Evolutionary conservation across 2,329 filamentous ascomycete genomes (phyloP).

Genomic region (Colletotrichum cuscutae): DNA sequence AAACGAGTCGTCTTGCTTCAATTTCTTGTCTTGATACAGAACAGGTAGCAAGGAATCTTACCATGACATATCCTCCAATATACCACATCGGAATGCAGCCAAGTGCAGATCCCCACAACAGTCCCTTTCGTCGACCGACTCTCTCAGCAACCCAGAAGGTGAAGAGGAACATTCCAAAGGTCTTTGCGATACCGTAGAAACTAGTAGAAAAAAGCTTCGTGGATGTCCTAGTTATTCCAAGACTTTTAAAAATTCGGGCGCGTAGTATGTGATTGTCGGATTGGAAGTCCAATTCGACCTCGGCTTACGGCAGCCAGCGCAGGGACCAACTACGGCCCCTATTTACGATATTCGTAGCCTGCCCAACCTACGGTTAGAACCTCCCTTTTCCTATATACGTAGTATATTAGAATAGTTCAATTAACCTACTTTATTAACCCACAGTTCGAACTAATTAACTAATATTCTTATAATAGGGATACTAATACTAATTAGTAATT

Average conservation of each 20-base stretch:
- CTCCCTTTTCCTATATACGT: no score
- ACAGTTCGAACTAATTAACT: no score
- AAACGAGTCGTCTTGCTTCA: neutral
- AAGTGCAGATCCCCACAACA: slow-evolving; percentile 55
- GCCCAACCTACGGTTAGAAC: no score
- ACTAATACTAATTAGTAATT: no score
- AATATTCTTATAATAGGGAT: no score
- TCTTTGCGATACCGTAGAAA: slow-evolving; percentile 52
- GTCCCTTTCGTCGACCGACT: slow-evolving; percentile 58
- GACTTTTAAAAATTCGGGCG: slow-evolving; percentile 46
- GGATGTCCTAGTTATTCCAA: slow-evolving; percentile 47
- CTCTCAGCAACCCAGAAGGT: slow-evolving; percentile 58
- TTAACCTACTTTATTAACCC: no score
- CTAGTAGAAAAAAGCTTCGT: slow-evolving; percentile 51
- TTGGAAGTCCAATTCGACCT: no score
- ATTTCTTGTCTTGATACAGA: neutral
- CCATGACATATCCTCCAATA: slow-evolving; percentile 50
- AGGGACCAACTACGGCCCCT: no score
- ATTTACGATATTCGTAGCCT: no score
- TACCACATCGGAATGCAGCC: slow-evolving; percentile 52
- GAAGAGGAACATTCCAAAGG: slow-evolving; percentile 49
- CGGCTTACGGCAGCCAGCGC: no score
- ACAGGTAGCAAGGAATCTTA: neutral
- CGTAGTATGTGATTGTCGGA: no score
- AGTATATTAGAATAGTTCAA: no score